Base-by-base conservation (phyloP, 2,329 filamentous ascomycete genomes). In the Talaromyces sp. region DNA sequence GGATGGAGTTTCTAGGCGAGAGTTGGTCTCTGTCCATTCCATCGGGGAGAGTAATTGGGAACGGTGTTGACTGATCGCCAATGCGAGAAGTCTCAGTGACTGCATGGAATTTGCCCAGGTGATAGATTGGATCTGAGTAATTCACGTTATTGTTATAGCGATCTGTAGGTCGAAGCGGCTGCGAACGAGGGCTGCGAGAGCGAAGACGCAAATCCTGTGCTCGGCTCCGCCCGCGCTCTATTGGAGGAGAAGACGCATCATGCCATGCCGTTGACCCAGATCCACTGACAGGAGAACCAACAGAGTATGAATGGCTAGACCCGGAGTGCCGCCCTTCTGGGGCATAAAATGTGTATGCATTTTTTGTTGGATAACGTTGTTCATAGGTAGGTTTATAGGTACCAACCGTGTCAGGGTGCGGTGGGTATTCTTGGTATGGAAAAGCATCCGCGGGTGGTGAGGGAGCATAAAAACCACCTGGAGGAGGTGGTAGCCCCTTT, bases 1-100 rank as follows among this genome's bases (percentile, higher is more conserved):
- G 55, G 29, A 52, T 58, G 3, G 59, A 58, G 12, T n/a, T 51
- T 21, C 60, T 7, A 19, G 12, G 65, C 56, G 54, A 67, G 43
- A 21, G 51, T 43, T 46, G 60, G 52, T 65, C 64, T 52, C 65
- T 57, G 4, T 65, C 58, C 17, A 59, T 7, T n/a, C 64, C 64
- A 2, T 70, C 69, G 2, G 74, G 72, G 6, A 76, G 64, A 2
- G 64, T 69, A 53, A 76, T 70, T 14, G 68, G 70, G 66, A 70
- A 76, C 3, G 74, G 74, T 9, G 66, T 64, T 60, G 75, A 72
- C 61, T 76, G 74, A 60, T 74, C 72, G 12, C 69, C 72, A 41
- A 68, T 60, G 14, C 72, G 68, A 11, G 68, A 65, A n/a, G 71
- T 67, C 32, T 70, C 67, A 1, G 69, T 69, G 38, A 71, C 70